phyloP scores from a whole-genome alignment of 139 green algal genomes.

The Chlamydomonas eustigma region DNA sequence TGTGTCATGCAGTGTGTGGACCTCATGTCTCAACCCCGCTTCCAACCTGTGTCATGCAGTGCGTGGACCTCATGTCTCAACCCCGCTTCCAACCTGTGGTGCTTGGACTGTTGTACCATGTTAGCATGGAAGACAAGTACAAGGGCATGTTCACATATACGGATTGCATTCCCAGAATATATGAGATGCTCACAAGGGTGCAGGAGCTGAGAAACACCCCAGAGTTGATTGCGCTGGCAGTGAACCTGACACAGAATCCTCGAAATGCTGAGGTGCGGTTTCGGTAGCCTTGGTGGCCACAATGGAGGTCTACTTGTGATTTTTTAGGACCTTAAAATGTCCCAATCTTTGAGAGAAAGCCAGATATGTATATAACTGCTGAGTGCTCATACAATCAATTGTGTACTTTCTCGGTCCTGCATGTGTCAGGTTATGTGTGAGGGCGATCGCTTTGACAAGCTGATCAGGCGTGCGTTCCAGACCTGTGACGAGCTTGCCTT shows the following conservation, averaged over 20 bases:
- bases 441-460: slow-evolving; percentile 54
- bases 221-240: slow-evolving; percentile 77
- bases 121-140: slow-evolving; percentile 75
- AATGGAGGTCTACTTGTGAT: neutral
- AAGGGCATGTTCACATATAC: slow-evolving; percentile 79
- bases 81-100: slow-evolving; percentile 54
- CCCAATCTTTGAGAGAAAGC: no score
- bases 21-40: slow-evolving; percentile 46
- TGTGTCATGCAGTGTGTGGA: slow-evolving; percentile 39
- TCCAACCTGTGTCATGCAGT: slow-evolving; percentile 36
- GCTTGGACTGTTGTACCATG: slow-evolving; percentile 79
- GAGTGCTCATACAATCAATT: no score
- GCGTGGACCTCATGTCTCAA: slow-evolving; percentile 55
- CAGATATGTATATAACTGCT: no score
- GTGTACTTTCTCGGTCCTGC: slow-evolving; percentile 17
- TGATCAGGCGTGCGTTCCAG: slow-evolving; percentile 55
- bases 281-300: slow-evolving; percentile 19
- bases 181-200: slow-evolving; percentile 56
- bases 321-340: neutral
- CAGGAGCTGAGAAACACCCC: slow-evolving; percentile 57
- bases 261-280: slow-evolving; percentile 56
- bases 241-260: slow-evolving; percentile 77
- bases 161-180: slow-evolving; percentile 47
- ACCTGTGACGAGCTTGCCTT: slow-evolving; percentile 72
- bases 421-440: slow-evolving; percentile 50